phyloP scores from a whole-genome alignment of 2,329 filamentous ascomycete genomes.

The Eurotiales sp. region DNA sequence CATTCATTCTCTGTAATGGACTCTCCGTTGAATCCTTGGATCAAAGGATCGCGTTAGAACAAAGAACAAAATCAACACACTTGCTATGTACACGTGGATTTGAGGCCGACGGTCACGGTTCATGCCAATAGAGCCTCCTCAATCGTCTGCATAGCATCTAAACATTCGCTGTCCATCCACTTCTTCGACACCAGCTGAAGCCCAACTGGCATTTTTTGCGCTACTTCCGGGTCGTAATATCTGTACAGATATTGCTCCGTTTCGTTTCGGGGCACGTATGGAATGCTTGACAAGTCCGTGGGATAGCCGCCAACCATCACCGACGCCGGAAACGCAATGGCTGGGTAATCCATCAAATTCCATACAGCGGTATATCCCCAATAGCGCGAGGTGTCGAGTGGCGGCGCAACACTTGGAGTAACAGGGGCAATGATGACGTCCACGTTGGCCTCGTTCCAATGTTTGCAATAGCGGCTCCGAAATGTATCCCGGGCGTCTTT shows the following conservation, averaged over 20 bases:
- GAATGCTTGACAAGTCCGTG: neutral
- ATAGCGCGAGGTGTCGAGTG: neutral
- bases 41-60: too few species aligned
- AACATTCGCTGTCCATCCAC: neutral
- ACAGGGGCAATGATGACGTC: neutral
- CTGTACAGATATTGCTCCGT: neutral
- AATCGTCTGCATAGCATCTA: neutral
- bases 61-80: too few species aligned
- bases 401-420: neutral
- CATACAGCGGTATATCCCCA: neutral
- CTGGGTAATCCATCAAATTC: neutral
- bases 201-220: neutral
- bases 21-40: too few species aligned
- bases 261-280: neutral
- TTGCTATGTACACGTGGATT: too few species aligned
- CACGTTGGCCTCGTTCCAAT: neutral
- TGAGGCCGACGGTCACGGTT: too few species aligned
- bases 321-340: neutral
- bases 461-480: neutral
- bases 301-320: neutral
- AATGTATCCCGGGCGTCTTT: neutral
- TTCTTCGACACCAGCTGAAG: neutral
- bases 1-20: too few species aligned
- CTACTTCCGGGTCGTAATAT: neutral
- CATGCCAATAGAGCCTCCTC: neutral